Conservation (phyloP, 78 protist species). For the Protostelium mycophagum region DNA sequence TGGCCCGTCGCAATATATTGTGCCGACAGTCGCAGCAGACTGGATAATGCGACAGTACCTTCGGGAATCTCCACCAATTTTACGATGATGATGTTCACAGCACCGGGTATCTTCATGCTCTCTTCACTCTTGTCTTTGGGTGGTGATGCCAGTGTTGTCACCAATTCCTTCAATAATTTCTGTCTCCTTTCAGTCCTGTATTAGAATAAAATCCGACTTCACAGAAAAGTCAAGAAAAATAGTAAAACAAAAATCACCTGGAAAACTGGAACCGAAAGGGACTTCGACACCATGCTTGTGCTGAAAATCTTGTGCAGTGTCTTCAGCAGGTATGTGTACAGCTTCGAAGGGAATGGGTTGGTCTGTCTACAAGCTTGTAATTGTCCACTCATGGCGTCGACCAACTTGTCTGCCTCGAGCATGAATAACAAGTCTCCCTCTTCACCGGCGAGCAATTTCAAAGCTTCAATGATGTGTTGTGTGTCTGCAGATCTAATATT, state of each 20-base stretch:
- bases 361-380: not conserved
- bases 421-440: not conserved
- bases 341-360: not conserved
- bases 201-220: too few relatives aligned
- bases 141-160: not conserved
- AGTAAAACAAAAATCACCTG: not conserved
- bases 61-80: too few relatives aligned
- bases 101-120: not conserved
- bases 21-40: too few relatives aligned
- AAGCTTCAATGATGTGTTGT: not conserved
- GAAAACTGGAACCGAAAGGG: not conserved
- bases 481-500: not conserved
- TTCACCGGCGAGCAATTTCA: not conserved
- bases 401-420: not conserved
- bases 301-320: not conserved
- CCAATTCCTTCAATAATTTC: not conserved
- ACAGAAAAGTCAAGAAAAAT: too few relatives aligned
- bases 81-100: not conserved
- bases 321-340: not conserved
- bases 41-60: too few relatives aligned
- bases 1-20: too few relatives aligned
- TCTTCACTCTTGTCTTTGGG: not conserved
- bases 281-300: not conserved
- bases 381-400: not conserved
- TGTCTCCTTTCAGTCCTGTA: not conserved